A percentile compares a stretch with the other conserved stretches of the same genome.
phyloP scores from a whole-genome alignment of 2,329 filamentous ascomycete species.

The Apiospora malaysiana region DNA sequence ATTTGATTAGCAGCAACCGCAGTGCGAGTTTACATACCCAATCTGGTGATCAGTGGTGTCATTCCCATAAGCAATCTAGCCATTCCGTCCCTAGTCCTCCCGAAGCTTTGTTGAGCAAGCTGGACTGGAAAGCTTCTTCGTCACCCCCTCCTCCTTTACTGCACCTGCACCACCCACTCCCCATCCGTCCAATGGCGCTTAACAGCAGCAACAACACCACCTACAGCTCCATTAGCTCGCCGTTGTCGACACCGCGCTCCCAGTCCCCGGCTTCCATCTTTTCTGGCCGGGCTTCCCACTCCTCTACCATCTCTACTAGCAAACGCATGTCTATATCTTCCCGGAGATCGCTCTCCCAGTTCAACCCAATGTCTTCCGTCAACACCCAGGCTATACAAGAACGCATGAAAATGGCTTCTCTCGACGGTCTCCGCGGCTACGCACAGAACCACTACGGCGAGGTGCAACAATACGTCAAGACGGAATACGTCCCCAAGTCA shows the following conservation, averaged over 20 bases:
- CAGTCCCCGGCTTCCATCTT: conserved; percentile 56
- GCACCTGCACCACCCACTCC: conserved; percentile 30
- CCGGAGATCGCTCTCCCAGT: conserved; percentile 55
- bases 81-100: conserved; percentile 19
- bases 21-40: conserved; percentile 20
- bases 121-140: conserved; percentile 22
- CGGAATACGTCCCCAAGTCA: conserved; percentile 58
- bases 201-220: conserved; percentile 43
- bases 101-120: conserved; percentile 24
- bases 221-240: conserved; percentile 54
- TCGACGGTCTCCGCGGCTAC: conserved; percentile 67
- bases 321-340: conserved; percentile 57
- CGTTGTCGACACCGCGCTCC: conserved; percentile 59
- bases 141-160: conserved; percentile 10
- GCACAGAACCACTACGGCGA: conserved; percentile 60
- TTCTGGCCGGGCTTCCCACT: conserved; percentile 55
- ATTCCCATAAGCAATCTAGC: conserved; percentile 17
- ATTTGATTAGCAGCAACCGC: conserved; percentile 23
- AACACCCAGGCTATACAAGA: conserved; percentile 64
- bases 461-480: conserved; percentile 59
- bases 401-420: conserved; percentile 63
- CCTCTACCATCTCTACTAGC: conserved; percentile 55
- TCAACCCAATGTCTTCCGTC: conserved; percentile 62
- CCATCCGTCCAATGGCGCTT: conserved; percentile 49
- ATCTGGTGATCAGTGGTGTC: conserved; percentile 19